phyloP scores from a whole-genome alignment of 2,329 filamentous ascomycete genomes.

The Cordyceps javanica region DNA sequence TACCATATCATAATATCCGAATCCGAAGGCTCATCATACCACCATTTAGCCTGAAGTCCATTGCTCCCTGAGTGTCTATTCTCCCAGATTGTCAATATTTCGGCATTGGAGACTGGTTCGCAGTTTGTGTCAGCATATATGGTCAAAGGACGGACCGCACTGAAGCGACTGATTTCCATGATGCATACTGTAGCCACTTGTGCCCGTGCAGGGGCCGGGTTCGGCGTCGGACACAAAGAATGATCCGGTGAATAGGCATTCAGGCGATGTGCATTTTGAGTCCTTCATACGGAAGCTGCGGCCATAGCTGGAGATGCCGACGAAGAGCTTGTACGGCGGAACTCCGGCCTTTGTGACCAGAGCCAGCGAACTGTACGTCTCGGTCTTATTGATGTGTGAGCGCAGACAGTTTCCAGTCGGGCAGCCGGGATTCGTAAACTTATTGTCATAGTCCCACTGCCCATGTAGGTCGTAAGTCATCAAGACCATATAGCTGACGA shows the following conservation, averaged over 20 bases:
- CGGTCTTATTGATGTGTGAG: conserved; percentile 30
- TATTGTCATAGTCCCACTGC: conserved; percentile 26
- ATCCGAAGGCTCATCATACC: no score
- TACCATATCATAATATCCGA: no score
- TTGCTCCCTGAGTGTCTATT: not conserved
- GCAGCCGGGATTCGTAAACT: conserved; percentile 20
- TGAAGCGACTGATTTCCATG: no score
- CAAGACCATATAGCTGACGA: conserved; percentile 27
- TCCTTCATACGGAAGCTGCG: conserved; percentile 25
- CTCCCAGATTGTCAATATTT: no score
- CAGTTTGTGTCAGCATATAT: no score
- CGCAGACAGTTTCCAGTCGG: conserved; percentile 28
- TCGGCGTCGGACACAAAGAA: conserved; percentile 16
- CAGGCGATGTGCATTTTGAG: conserved; percentile 16
- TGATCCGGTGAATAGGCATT: conserved; percentile 20
- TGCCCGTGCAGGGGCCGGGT: conserved; percentile 23
- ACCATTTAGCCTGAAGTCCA: no score
- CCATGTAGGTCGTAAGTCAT: conserved; percentile 30
- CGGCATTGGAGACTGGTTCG: conserved; percentile 25
- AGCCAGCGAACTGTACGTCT: conserved; percentile 26
- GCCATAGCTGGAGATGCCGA: conserved; percentile 27
- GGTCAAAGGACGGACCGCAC: no score
- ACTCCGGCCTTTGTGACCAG: conserved; percentile 31
- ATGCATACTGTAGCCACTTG: conserved; percentile 25
- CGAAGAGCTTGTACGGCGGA: conserved; percentile 22